Evolutionary conservation across 805 yeast genomes (phyloP), one percentile per base, ranked within the genome.

Genomic region (Candida xiaguanensis): DNA sequence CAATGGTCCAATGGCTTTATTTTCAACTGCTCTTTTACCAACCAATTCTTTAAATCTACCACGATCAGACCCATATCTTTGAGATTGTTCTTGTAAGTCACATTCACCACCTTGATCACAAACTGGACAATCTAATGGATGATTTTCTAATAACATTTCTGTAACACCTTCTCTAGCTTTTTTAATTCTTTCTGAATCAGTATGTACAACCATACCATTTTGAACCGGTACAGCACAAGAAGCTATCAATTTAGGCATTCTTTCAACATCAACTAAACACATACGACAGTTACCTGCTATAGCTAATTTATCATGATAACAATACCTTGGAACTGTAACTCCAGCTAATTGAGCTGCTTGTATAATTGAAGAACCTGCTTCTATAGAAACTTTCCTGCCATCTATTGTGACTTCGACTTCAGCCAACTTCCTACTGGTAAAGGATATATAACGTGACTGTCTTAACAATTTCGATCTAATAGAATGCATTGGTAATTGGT

Each of bases 41-140:
- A 77, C 71, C 40, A 85, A 76, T 63, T 86, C 95, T 45, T 73
- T 64, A 68, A 83, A 87, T 61, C 95, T 77, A 49, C 95, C 95
- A 47, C 95, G 77, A 65, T 86, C 95, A 38, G 84, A 66, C 43
- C 95, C 95, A 58, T 84, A 84, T 59, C 93, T 76, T 57, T 81
- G 68, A 14, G 87, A 72, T 70, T 86, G 95, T 58, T 87, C 95
- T 68, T 87, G 95, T 52, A 86, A 74, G 60, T 86, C 95, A 71
- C 95, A 86, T 63, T 86, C 95, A 49, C 95, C 95, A 65, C 95
- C 95, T 66, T 86, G 95, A 66, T 86, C 95, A 65, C 95, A 86
- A 40, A 86, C 83, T 17, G 95, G 95, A 67, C 95, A 86, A 68
- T 87, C 95, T 57, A 86, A 74, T 16, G 95, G 95, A 69, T 86